Evolutionary conservation across 2,329 filamentous ascomycete species (phyloP).

Genomic region (Atkinsonella hypoxylon): DNA sequence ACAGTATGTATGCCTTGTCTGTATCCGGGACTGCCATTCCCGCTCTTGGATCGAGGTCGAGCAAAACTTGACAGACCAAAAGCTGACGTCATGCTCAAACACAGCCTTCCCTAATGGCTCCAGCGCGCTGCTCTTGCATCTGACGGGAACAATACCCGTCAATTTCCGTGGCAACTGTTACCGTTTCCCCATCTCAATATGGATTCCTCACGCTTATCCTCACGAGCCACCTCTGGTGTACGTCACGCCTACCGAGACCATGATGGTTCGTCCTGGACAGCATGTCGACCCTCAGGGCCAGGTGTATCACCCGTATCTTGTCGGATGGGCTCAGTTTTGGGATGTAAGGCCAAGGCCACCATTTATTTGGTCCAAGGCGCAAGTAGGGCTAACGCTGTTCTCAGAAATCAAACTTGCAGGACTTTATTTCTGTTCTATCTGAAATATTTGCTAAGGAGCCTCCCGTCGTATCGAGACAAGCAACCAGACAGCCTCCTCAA

Average conservation of each 20-base stretch:
- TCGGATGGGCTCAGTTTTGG: constrained; percentile 80
- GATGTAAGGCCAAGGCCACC: constrained; percentile 48
- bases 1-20: constrained; percentile 50
- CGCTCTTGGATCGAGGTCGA: no score
- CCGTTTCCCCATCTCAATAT: constrained; percentile 82
- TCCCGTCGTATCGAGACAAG: constrained; percentile 67
- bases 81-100: constrained; percentile 8
- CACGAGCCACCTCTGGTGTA: constrained; percentile 76
- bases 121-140: constrained; percentile 74
- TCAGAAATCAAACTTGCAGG: constrained; percentile 73
- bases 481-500: constrained; percentile 28
- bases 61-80: background rate
- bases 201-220: constrained; percentile 87
- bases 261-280: constrained; percentile 84
- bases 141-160: constrained; percentile 84
- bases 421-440: constrained; percentile 70
- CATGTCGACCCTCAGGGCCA: constrained; percentile 89
- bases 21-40: no score
- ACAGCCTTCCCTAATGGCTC: constrained; percentile 85
- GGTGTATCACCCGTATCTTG: constrained; percentile 91
- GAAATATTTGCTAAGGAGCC: constrained; percentile 92
- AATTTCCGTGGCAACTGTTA: constrained; percentile 81
- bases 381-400: background rate
- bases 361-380: constrained; percentile 2
- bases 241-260: constrained; percentile 76